Conservation (phyloP, 805 yeast genomes). For the Blastobotrys parvus region DNA sequence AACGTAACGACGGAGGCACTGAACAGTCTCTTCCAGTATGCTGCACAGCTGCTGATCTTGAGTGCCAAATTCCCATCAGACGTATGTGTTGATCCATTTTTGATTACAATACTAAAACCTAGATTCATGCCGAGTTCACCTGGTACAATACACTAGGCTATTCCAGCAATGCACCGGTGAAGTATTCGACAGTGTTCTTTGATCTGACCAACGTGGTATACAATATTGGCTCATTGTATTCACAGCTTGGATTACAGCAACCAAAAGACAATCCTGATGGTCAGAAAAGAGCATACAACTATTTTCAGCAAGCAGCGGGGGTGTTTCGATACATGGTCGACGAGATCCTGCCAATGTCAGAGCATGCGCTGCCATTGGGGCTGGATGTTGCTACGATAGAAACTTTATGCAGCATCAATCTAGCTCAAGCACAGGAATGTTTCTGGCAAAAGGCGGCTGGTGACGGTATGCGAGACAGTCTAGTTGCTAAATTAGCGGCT, state of each 20-base stretch:
- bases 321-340: constrained; percentile 37
- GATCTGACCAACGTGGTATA: constrained; percentile 59
- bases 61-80: constrained; percentile 55
- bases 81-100: constrained; percentile 19
- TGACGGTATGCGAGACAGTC: constrained; percentile 44
- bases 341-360: constrained; percentile 17
- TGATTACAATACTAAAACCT: constrained; percentile 1
- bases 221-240: constrained; percentile 59
- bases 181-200: constrained; percentile 40
- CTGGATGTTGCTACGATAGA: constrained; percentile 43
- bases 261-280: constrained; percentile 42
- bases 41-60: constrained; percentile 13
- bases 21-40: constrained; percentile 12
- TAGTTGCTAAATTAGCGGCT: constrained; percentile 54
- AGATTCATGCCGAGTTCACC: constrained; percentile 38
- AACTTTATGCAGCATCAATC: constrained; percentile 44
- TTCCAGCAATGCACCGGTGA: constrained; percentile 41
- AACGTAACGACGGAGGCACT: constrained; percentile 6
- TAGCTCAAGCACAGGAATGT: constrained; percentile 84
- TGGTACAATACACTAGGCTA: constrained; percentile 71
- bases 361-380: constrained; percentile 33
- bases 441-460: constrained; percentile 68
- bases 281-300: constrained; percentile 51
- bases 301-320: constrained; percentile 67
- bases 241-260: constrained; percentile 44